Evolutionary conservation across 495 filamentous ascomycete species (phyloP), one percentile per base, ranked within the genome.

Genomic region (Annulohypoxylon nitens): DNA sequence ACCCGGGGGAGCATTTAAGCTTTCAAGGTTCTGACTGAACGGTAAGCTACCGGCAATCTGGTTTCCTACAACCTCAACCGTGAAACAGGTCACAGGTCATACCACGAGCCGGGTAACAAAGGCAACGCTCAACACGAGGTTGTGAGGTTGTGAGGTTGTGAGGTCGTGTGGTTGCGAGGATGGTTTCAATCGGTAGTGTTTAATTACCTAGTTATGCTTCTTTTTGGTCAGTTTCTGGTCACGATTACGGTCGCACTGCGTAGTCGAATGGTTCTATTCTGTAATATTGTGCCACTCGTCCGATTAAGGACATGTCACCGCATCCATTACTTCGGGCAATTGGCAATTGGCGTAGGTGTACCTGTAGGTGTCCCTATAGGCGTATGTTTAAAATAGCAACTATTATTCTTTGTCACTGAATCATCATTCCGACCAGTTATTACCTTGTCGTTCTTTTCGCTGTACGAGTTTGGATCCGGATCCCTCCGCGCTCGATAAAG

Each of bases 221-320:
- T 63, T 12, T 6, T 11, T 26, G 66, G 66, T 23, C 70, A 61
- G 65, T 59, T 12, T 6, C n/a, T 18, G 66, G 66, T 41, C 70
- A 61, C 66, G 41, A 64, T 54, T 43, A 58, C 26, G 55, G 71
- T 74, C 20, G 66, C 61, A 67, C 71, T 26, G 66, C 66, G 57
- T 60, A 23, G 41, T 58, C 23, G 57, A 66, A 66, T 61, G 65
- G 30, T 11, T 59, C 54, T 64, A 14, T 45, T 68, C 43, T 68
- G 45, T 47, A 68, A 64, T 57, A 53, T 59, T 53, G 61, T 65
- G 55, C 61, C 55, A 66, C 69, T 65, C 50, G 48, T 61, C 55
- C 54, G 47, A 71, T 66, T 66, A 18, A 63, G 34, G 69, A 55
- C 55, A 66, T 74, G 57, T 39, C 61, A 74, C 65, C 33, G 30